A percentile compares a stretch with the other conserved stretches of the same genome.
phyloP scores from a whole-genome alignment of 2,329 filamentous ascomycete species.

The Myriangium duriaei region DNA sequence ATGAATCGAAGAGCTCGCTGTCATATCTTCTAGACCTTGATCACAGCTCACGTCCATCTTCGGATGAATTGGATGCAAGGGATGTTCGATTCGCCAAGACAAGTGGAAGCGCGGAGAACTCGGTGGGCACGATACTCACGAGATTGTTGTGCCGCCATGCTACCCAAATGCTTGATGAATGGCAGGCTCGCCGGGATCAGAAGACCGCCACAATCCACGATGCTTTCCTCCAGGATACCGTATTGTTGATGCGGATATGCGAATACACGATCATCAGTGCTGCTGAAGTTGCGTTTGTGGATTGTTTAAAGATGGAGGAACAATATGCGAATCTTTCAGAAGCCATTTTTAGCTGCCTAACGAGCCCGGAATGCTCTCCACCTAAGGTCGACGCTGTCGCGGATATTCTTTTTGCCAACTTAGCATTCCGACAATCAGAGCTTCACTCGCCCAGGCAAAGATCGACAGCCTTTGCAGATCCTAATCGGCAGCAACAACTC shows the following conservation, averaged over 20 bases:
- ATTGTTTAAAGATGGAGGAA: too few species aligned
- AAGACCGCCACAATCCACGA: background rate
- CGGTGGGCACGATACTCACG: background rate
- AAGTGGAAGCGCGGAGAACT: background rate
- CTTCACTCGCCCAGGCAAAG: too few species aligned
- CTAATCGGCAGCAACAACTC: background rate
- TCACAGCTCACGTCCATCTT: background rate
- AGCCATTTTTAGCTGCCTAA: background rate
- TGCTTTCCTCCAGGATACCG: background rate
- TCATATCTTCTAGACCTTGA: conserved; percentile 1
- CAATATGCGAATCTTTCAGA: background rate
- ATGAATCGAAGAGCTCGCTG: background rate
- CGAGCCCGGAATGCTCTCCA: background rate
- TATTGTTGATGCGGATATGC: background rate
- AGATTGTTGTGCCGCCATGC: background rate
- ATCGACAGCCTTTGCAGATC: too few species aligned
- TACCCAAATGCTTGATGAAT: background rate
- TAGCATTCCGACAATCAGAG: background rate
- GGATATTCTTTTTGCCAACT: background rate
- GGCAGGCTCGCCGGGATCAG: background rate
- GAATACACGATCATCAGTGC: too few species aligned
- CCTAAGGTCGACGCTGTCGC: background rate
- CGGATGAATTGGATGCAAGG: background rate
- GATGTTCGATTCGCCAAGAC: background rate
- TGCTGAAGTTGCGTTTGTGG: too few species aligned